Conservation (phyloP, 495 filamentous ascomycete species). For the Neurospora intermedia region DNA sequence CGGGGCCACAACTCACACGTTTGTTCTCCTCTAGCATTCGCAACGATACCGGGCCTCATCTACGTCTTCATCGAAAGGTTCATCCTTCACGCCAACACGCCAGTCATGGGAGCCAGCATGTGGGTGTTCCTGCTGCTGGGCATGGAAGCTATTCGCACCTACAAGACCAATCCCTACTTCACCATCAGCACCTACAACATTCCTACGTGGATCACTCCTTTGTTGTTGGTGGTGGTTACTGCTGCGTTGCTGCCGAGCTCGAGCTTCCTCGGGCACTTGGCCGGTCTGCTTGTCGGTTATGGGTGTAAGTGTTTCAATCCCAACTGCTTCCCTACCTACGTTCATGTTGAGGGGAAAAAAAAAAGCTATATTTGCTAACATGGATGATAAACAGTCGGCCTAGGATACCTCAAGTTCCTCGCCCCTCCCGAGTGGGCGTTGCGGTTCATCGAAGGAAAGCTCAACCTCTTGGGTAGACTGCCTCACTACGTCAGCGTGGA, state of each 20-base stretch:
- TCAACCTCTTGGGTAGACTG: conserved; percentile 70
- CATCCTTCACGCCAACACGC: conserved; percentile 51
- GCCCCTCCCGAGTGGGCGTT: conserved; percentile 73
- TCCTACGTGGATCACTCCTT: conserved; percentile 85
- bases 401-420: conserved; percentile 76
- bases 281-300: conserved; percentile 73
- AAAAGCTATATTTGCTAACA: not conserved
- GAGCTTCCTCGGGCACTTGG: conserved; percentile 78
- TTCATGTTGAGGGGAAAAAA: not conserved
- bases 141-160: conserved; percentile 74
- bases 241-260: conserved; percentile 68
- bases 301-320: conserved; percentile 50
- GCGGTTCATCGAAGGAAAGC: conserved; percentile 71
- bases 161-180: conserved; percentile 61
- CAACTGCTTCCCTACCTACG: not conserved
- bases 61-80: conserved; percentile 63
- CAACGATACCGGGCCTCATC: conserved; percentile 62
- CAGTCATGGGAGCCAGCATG: conserved; percentile 71
- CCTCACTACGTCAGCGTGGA: conserved; percentile 88
- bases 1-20: conserved; percentile 6
- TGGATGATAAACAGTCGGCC: conserved; percentile 47
- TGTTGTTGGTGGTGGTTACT: conserved; percentile 57
- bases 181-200: conserved; percentile 62
- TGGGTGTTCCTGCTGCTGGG: conserved; percentile 86
- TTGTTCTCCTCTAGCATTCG: conserved; percentile 45